Evolutionary conservation across 2,329 filamentous ascomycete species (phyloP).

Genomic region (Aquanectria penicillioides): DNA sequence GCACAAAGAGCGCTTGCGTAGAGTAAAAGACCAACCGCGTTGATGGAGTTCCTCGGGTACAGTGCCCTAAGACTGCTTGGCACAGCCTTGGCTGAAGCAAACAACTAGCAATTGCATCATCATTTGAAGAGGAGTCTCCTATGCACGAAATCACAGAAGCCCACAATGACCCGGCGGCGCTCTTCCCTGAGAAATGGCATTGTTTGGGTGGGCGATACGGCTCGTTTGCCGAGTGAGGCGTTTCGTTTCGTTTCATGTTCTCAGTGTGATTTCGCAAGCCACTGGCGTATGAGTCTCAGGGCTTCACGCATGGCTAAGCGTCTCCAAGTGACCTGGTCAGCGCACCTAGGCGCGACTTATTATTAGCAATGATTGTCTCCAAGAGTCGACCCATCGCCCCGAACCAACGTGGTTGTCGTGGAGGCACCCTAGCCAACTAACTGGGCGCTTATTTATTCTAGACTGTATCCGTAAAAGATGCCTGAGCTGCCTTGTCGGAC

Average conservation of each 20-base stretch:
- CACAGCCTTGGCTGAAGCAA: conserved; percentile 2
- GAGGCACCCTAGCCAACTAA: not conserved
- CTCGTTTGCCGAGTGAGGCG: not conserved
- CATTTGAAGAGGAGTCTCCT: too few species aligned
- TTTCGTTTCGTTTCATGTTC: conserved; percentile 19
- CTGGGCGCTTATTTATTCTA: not conserved
- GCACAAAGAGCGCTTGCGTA: too few species aligned
- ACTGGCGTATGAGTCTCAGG: not conserved
- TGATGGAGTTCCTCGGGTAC: not conserved
- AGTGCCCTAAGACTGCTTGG: not conserved
- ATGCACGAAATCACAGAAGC: too few species aligned
- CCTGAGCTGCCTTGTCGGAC: too few species aligned
- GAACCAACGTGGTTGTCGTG: not conserved
- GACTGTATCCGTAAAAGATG: not conserved
- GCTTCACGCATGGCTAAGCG: not conserved
- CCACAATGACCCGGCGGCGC: too few species aligned
- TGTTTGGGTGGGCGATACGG: not conserved
- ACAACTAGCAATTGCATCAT: too few species aligned
- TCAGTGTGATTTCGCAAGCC: not conserved
- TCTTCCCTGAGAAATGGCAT: not conserved
- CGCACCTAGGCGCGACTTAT: not conserved
- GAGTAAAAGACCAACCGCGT: not conserved
- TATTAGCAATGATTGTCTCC: not conserved
- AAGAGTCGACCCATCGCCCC: not conserved
- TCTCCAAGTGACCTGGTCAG: conserved; percentile 10